Conservation (phyloP, 2,329 filamentous ascomycete genomes). For the Huntiella savannae region DNA sequence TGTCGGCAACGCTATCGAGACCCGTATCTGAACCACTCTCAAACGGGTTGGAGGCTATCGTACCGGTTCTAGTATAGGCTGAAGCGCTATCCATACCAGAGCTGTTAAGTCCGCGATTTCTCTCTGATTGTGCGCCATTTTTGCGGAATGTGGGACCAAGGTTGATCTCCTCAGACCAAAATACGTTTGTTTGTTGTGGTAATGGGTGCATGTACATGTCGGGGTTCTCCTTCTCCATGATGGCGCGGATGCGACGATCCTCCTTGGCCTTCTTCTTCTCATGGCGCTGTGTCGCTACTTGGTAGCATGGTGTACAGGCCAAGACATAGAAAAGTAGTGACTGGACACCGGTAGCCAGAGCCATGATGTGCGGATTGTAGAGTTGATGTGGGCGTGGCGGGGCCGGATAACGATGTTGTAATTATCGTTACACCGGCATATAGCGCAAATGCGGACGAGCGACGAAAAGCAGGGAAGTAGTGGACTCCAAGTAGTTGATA, state of each 20-base stretch:
- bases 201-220: constrained; percentile 59
- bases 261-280: constrained; percentile 50
- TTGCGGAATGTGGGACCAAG: constrained; percentile 60
- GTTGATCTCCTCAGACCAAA: constrained; percentile 73
- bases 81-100: constrained; percentile 10
- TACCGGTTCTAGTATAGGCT: constrained; percentile 21
- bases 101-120: constrained; percentile 4
- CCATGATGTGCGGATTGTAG: constrained; percentile 18
- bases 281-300: constrained; percentile 49
- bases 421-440: constrained; percentile 8
- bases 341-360: constrained; percentile 42
- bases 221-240: constrained; percentile 49
- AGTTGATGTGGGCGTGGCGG: neutral
- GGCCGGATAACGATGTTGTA: constrained; percentile 6
- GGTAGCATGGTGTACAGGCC: constrained; percentile 61
- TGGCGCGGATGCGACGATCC: constrained; percentile 45
- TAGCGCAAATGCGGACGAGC: neutral
- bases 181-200: constrained; percentile 71
- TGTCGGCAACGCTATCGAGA: constrained; percentile 8
- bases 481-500: neutral
- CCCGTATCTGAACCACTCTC: constrained; percentile 11
- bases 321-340: constrained; percentile 62
- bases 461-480: neutral
- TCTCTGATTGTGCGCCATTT: constrained; percentile 22
- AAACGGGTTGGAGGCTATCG: constrained; percentile 42